phyloP scores from a whole-genome alignment of 2,329 filamentous ascomycete species.

The Waltergamsia citrina region DNA sequence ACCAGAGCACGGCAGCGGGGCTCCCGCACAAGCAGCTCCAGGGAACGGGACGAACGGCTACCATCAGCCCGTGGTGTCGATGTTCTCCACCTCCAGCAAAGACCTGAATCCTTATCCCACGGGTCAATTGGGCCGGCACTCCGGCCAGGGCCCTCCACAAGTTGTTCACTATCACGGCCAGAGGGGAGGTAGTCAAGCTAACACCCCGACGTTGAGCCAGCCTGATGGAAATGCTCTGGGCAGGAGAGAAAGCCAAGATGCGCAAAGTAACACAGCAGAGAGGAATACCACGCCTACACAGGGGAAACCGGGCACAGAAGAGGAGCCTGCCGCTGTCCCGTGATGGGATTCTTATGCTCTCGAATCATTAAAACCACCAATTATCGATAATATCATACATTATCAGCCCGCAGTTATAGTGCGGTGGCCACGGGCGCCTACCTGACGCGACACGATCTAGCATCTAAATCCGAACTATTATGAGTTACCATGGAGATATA shows the following conservation, averaged over 20 bases:
- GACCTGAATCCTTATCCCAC: slow-evolving; percentile 61
- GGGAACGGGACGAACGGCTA: slow-evolving; percentile 49
- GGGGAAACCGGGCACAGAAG: too few species aligned
- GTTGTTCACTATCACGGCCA: slow-evolving; percentile 61
- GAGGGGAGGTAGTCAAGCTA: slow-evolving; percentile 56
- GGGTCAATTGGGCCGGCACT: slow-evolving; percentile 51
- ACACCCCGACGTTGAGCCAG: slow-evolving; percentile 49
- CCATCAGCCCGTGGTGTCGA: slow-evolving; percentile 57
- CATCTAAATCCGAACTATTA: too few species aligned
- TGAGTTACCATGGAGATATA: too few species aligned
- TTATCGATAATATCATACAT: too few species aligned
- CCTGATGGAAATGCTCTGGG: slow-evolving; percentile 41
- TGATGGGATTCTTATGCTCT: too few species aligned
- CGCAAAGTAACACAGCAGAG: too few species aligned
- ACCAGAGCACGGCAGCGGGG: slow-evolving; percentile 37
- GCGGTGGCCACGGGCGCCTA: too few species aligned
- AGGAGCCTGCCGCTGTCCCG: too few species aligned
- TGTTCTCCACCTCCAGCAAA: slow-evolving; percentile 62
- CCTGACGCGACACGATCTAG: too few species aligned
- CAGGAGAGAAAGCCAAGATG: slow-evolving; percentile 39
- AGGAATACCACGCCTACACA: too few species aligned
- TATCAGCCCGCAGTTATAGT: too few species aligned
- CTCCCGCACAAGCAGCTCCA: slow-evolving; percentile 33
- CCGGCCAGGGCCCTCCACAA: slow-evolving; percentile 53
- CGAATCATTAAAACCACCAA: too few species aligned